Evolutionary conservation across 2,329 filamentous ascomycete species (phyloP).

Genomic region (Corynespora cassiicola): DNA sequence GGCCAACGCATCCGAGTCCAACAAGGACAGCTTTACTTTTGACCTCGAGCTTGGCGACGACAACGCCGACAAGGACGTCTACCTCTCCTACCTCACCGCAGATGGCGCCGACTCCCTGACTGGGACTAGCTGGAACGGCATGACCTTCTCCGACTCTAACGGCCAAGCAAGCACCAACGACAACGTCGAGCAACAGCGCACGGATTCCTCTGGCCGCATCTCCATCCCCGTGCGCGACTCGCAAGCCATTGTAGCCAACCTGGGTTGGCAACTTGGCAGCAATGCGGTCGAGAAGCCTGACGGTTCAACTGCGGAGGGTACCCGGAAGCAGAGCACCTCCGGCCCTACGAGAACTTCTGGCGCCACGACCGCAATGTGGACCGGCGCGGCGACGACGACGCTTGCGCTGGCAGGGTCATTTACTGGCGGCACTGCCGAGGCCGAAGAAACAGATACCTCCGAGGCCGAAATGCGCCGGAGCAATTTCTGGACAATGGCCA

Average conservation of each 20-base stretch:
- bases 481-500: neutral
- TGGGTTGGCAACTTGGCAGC: slow-evolving; percentile 48
- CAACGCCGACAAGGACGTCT: slow-evolving; percentile 51
- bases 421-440: slow-evolving; percentile 1
- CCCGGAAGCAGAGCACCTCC: slow-evolving; percentile 30
- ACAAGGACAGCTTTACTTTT: slow-evolving; percentile 50
- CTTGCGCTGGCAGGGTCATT: slow-evolving; percentile 9
- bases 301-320: slow-evolving; percentile 21
- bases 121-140: slow-evolving; percentile 56
- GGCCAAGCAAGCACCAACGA: slow-evolving; percentile 48
- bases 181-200: slow-evolving; percentile 33
- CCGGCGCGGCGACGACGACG: slow-evolving; percentile 10
- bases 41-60: slow-evolving; percentile 48
- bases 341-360: slow-evolving; percentile 2
- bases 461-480: too few species aligned
- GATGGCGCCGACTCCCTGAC: slow-evolving; percentile 52
- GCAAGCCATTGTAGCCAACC: slow-evolving; percentile 55
- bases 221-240: slow-evolving; percentile 49
- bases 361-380: slow-evolving; percentile 1
- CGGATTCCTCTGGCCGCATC: slow-evolving; percentile 28
- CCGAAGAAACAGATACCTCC: neutral
- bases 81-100: slow-evolving; percentile 56
- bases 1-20: slow-evolving; percentile 47
- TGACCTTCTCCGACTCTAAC: slow-evolving; percentile 51
- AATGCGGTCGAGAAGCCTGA: slow-evolving; percentile 37